Evolutionary conservation across 2,329 filamentous ascomycete genomes (phyloP).

Genomic region (Alternaria hordeiaustralica): DNA sequence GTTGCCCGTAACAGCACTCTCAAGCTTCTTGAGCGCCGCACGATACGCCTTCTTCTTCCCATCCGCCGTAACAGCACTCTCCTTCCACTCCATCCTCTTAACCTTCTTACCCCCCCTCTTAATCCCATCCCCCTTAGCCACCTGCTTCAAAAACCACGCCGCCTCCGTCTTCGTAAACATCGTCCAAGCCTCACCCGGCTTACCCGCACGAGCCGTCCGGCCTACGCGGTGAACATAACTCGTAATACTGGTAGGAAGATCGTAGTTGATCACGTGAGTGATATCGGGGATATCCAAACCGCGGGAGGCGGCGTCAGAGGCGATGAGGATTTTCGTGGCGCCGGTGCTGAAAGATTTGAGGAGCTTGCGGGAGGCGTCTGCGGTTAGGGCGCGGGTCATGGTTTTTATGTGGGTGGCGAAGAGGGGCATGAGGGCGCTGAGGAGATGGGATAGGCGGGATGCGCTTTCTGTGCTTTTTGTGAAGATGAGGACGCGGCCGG

Average conservation of each 20-base stretch:
- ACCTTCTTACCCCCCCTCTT: constrained; percentile 55
- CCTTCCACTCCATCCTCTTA: constrained; percentile 52
- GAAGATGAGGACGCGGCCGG: constrained; percentile 72
- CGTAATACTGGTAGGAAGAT: constrained; percentile 79
- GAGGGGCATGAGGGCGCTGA: constrained; percentile 69
- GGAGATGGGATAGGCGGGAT: constrained; percentile 81
- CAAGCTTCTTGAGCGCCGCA: constrained; percentile 66
- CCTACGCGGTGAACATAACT: constrained; percentile 93
- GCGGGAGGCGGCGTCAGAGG: constrained; percentile 90
- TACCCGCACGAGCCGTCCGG: constrained; percentile 83
- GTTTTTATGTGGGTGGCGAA: constrained; percentile 67
- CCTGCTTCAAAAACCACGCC: constrained; percentile 89
- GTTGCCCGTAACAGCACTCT: constrained; percentile 62
- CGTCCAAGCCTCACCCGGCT: constrained; percentile 81
- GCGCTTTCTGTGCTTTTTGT: constrained; percentile 90
- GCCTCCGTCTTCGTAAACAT: constrained; percentile 82
- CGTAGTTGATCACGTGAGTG: constrained; percentile 91
- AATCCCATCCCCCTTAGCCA: constrained; percentile 66
- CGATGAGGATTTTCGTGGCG: constrained; percentile 77
- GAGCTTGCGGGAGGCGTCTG: constrained; percentile 70
- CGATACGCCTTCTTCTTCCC: constrained; percentile 53
- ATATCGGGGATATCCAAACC: constrained; percentile 84
- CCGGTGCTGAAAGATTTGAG: constrained; percentile 69
- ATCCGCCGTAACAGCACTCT: constrained; percentile 50
- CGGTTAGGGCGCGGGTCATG: constrained; percentile 79